Evolutionary conservation across 805 yeast genomes (phyloP), one percentile per base, ranked within the genome.

Genomic region (Teunomyces stri): DNA sequence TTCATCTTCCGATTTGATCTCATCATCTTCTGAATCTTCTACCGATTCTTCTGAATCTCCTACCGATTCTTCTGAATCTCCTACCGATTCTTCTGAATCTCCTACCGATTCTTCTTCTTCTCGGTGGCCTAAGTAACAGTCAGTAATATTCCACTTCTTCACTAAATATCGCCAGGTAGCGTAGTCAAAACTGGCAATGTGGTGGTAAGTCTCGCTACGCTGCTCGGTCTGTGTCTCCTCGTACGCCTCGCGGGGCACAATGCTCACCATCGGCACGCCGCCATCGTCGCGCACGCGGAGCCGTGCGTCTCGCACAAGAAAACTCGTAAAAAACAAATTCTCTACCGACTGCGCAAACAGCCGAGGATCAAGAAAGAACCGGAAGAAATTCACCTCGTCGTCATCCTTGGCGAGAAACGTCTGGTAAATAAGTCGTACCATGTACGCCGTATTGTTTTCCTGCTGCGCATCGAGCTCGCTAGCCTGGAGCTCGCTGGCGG

Each of bases 301-400:
- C 54, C 73, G 80, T 0, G 87, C 90, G 56, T 88, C 95, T 56
- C 84, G 79, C 2, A 89, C 79, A 39, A 92, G 67, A 57, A 91
- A 90, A 60, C 96, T 86, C 0, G 88, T 76, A 58, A 84, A 87
- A 57, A 91, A 91, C 56, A 92, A 66, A 59, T 89, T 89, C 62
- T 92, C 97, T 2, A 91, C 83, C 1, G 90, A 79, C 60, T 85
- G 90, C 0, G 86, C 72, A 64, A 85, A 91, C 5, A 92, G 84
- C 12, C 67, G 51, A 0, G 97, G 96, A 60, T 92, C 83, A 15
- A 91, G 70, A 43, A 88, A 78, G 54, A 87, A 84, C 51, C 74
- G 70, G 58, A 80, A 88, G 40, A 90, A 69, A 46, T 80, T 80
- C 6, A 89, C 72, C 15, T 55, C 53, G 0, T 63, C 65, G 0